Percentiles rank a stretch among this genome's conserved stretches.
Conservation (phyloP, 371 early-diverging fungal genomes). For the Mucor racemosus region DNA sequence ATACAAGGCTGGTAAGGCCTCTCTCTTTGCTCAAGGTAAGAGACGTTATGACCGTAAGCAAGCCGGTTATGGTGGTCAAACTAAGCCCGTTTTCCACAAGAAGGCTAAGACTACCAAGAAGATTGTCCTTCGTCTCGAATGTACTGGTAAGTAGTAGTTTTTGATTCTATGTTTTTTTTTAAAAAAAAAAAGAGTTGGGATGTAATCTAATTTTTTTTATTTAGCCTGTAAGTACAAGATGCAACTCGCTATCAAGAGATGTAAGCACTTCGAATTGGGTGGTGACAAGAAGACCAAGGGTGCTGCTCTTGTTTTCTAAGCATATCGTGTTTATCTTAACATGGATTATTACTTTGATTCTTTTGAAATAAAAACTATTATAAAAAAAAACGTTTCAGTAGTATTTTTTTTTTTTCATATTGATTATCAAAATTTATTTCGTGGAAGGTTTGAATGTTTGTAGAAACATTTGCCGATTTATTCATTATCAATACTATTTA, state of each 20-base stretch:
- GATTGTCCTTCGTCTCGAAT: conserved; percentile 98
- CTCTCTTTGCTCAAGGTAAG: conserved; percentile 97
- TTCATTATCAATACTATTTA: too few species aligned
- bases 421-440: too few species aligned
- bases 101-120: conserved; percentile 99
- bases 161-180: too few species aligned
- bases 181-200: too few species aligned
- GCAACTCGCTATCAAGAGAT: conserved; percentile 96
- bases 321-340: background rate
- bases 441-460: too few species aligned
- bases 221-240: conserved; percentile 95
- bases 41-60: conserved; percentile 75
- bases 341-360: background rate
- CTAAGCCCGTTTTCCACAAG: conserved; percentile 98
- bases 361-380: background rate
- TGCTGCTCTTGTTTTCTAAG: conserved; percentile 82
- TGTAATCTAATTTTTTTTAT: background rate
- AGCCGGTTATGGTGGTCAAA: conserved; percentile 99
- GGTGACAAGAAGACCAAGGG: conserved; percentile 96
- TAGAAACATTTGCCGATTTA: too few species aligned
- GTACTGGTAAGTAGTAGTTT: conserved; percentile 60
- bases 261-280: conserved; percentile 99
- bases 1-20: conserved; percentile 99
- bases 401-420: too few species aligned
- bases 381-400: background rate